Evolutionary conservation across 768 basidiomycete species (phyloP), one percentile per base, ranked within the genome.

Genomic region (Amanita subjunquillea): DNA sequence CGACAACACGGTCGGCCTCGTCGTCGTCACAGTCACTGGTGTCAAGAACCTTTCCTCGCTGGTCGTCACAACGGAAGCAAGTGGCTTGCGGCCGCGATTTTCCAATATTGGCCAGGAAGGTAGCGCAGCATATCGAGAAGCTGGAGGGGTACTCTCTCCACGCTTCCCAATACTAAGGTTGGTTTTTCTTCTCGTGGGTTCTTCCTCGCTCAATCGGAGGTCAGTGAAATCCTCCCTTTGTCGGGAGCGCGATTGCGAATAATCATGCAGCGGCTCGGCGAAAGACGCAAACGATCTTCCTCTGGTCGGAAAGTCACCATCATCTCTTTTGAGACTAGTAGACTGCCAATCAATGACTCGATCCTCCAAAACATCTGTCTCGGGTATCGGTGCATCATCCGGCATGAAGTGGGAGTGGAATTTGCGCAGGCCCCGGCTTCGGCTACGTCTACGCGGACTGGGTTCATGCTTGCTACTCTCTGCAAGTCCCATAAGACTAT

Each of bases 201-300:
- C 47, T 17, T 29, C 44, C 12, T 30, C 30, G n/a, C 29, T 30
- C n/a, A 46, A n/a, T 30, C n/a, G 27, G 15, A 27, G n/a, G 27
- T 7, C 22, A 30, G 25, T 10, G 6, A 6, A 8, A 9, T 29
- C 44, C 44, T 46, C 44, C 29, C n/a, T 13, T 8, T 46, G 44
- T 5, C 27, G 43, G 13, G 43, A 30, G 43, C 29, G 17, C 10
- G 20, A 22, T 22, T 20, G 17, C 6, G 44, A 30, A 27, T 7
- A n/a, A 20, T 48, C 34, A 15, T 20, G 22, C 15, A 8, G 46
- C 15, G 46, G 20, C 29, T 32, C 46, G 3, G 30, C 4, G 54
- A 55, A 44, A 59, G 59, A 17, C 53, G 55, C 12, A 56, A 55
- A 20, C 56, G 51, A 40, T 58, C 56, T n/a, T 38, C 53, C 25